Conservation (phyloP, 371 early-diverging fungal genomes). For the Fennellomyces sp. region DNA sequence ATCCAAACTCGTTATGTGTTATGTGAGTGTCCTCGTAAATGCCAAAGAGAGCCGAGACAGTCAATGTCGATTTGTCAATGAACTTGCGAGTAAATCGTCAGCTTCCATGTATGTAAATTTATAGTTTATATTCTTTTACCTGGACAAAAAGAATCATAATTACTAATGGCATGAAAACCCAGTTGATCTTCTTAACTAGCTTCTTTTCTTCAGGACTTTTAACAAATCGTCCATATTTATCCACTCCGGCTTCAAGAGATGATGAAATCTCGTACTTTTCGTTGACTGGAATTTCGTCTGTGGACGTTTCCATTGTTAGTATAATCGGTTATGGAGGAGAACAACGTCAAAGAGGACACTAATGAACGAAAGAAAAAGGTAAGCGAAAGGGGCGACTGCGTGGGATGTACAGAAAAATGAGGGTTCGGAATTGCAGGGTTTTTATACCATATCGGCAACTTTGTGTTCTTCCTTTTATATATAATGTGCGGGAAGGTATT, state of each 20-base stretch:
- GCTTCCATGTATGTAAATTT: not conserved
- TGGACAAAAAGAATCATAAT: constrained; percentile 19
- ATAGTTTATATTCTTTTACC: constrained; percentile 7
- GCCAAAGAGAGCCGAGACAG: constrained; percentile 26
- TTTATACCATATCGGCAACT: not conserved
- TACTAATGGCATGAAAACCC: constrained; percentile 16
- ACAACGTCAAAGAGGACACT: too few species aligned
- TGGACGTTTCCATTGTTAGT: not conserved
- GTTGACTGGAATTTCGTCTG: not conserved
- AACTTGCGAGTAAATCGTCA: constrained; percentile 26
- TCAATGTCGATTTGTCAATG: constrained; percentile 36
- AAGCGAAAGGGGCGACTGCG: not conserved
- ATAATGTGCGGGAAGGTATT: not conserved
- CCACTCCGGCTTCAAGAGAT: not conserved
- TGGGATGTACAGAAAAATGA: too few species aligned
- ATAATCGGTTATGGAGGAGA: too few species aligned
- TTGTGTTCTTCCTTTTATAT: not conserved
- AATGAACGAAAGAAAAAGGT: too few species aligned
- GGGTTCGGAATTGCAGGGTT: not conserved
- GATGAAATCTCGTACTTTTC: not conserved
- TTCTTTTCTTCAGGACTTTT: constrained; percentile 15
- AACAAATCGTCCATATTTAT: not conserved
- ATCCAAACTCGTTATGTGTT: constrained; percentile 25
- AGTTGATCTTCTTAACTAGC: constrained; percentile 18
- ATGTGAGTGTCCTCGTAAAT: constrained; percentile 26